These are phyloP conservation scores for Sutorius eximius DNA, from an alignment of 1,284 basidiomycete genomes.

Conservation along the genomic window DNA sequence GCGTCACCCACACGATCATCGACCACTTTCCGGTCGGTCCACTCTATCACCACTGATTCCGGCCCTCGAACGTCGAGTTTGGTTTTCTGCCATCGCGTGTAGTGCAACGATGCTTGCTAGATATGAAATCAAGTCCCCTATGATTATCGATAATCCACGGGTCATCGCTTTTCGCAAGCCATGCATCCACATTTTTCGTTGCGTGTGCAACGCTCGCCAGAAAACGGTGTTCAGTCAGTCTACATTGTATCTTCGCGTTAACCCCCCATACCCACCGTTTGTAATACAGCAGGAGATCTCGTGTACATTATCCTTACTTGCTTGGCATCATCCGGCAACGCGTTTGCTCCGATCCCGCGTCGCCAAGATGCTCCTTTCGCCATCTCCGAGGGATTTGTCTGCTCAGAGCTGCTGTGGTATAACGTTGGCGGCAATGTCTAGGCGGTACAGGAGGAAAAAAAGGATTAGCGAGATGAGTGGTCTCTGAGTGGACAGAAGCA, in stretches of 20 bases:
- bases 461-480: conserved; percentile 27
- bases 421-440: conserved; percentile 8
- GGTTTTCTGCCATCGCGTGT: conserved; percentile 14
- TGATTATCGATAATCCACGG: conserved; percentile 23
- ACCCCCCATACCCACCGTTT: conserved; percentile 1
- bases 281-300: conserved; percentile 4
- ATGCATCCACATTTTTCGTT: conserved; percentile 14
- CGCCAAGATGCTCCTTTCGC: not conserved
- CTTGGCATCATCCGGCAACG: conserved; percentile 1
- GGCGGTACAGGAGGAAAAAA: conserved; percentile 18
- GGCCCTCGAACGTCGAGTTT: conserved; percentile 9
- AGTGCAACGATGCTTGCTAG: conserved; percentile 18
- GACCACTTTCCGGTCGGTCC: conserved; percentile 11
- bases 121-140: conserved; percentile 33
- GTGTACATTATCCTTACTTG: conserved; percentile 7
- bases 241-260: conserved; percentile 6
- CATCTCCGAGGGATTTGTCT: conserved; percentile 28
- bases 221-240: not conserved
- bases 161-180: conserved; percentile 7
- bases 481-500: conserved; percentile 33
- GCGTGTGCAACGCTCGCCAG: not conserved
- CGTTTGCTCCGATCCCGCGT: not conserved
- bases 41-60: conserved; percentile 23
- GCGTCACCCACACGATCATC: conserved; percentile 13
- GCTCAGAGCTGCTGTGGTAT: not conserved